A percentile compares a stretch with the other conserved stretches of the same genome.
phyloP scores from a whole-genome alignment of 2,329 filamentous ascomycete genomes.

The Diaporthe eres region DNA sequence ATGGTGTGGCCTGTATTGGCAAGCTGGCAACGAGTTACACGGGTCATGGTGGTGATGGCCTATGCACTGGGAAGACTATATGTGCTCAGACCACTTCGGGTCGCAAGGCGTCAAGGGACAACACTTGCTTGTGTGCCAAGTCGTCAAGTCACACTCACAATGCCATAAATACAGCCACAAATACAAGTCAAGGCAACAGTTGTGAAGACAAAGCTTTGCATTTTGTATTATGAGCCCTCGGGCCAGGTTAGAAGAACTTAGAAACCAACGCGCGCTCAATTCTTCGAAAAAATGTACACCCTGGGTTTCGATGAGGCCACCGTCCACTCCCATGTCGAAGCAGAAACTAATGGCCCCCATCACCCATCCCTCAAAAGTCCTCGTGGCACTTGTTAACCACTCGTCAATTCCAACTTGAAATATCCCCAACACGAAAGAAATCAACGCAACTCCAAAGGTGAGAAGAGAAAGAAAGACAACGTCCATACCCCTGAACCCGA shows the following conservation, averaged over 20 bases:
- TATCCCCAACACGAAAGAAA: background rate
- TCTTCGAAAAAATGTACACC: background rate
- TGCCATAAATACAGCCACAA: too few species aligned
- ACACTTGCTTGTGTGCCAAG: background rate
- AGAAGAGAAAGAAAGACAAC: background rate
- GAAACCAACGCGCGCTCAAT: background rate
- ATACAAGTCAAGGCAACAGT: too few species aligned
- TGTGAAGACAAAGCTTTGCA: background rate
- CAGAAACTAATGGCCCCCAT: fast-evolving
- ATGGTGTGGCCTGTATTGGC: background rate
- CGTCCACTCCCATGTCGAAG: background rate
- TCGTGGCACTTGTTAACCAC: background rate
- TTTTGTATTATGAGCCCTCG: background rate
- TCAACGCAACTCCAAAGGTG: background rate
- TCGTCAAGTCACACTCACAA: background rate
- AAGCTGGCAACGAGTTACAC: background rate
- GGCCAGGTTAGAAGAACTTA: background rate
- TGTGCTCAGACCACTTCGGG: background rate
- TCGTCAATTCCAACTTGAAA: background rate
- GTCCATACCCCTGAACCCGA: fast-evolving
- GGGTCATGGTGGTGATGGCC: too few species aligned
- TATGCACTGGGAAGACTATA: too few species aligned
- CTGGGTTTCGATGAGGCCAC: background rate
- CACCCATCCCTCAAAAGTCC: background rate
- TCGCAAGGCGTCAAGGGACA: background rate